Conservation (phyloP, 306 rosid species). For the Sicyos baderoa region DNA sequence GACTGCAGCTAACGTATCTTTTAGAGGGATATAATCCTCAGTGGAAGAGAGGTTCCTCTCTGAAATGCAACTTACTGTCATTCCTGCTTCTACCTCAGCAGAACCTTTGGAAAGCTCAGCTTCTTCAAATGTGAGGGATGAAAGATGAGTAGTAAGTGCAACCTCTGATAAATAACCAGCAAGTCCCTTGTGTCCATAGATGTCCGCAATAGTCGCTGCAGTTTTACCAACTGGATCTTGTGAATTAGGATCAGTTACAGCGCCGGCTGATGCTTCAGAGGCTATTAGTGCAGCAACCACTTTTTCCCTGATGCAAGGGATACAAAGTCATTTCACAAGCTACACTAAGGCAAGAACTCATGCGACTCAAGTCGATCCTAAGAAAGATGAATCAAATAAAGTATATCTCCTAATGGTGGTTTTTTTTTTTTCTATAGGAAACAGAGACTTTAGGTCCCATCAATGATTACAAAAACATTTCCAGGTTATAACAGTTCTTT, state of each 20-base stretch:
- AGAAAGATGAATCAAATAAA: neutral
- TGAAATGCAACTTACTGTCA: constrained; percentile 44
- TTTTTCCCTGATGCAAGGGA: constrained; percentile 52
- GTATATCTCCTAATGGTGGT: neutral
- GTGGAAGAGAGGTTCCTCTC: constrained; percentile 31
- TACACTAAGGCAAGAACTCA: neutral
- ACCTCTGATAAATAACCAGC: constrained; percentile 95
- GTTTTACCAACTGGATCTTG: constrained; percentile 73
- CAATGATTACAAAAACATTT: too few species aligned
- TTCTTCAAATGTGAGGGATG: constrained; percentile 75
- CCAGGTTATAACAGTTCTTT: neutral
- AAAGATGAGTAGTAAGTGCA: constrained; percentile 71
- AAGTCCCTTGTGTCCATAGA: constrained; percentile 70
- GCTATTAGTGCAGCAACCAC: constrained; percentile 79
- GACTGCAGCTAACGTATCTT: constrained; percentile 61
- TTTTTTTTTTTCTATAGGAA: too few species aligned
- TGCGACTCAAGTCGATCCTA: neutral
- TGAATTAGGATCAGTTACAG: constrained; percentile 83
- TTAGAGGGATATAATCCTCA: constrained; percentile 55
- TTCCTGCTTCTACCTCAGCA: constrained; percentile 66
- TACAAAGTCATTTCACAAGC: neutral
- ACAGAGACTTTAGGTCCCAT: too few species aligned
- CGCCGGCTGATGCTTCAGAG: constrained; percentile 90
- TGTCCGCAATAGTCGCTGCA: constrained; percentile 72
- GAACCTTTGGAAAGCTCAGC: constrained; percentile 51